phyloP scores from a whole-genome alignment of 1,139 yeast species.

The Sugiyamaella novakii region DNA sequence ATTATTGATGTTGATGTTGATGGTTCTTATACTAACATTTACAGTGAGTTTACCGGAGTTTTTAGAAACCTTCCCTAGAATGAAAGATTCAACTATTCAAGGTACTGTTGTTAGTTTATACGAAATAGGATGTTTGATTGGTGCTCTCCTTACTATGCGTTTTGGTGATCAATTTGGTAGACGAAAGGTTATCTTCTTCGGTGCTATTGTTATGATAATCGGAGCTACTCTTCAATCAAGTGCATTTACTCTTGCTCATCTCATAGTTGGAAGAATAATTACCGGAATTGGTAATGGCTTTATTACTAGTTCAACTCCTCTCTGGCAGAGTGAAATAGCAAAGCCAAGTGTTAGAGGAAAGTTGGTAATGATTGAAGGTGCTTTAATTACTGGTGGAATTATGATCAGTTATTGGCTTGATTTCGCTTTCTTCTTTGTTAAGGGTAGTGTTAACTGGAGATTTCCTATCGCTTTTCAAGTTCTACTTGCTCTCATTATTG shows the following conservation, averaged over 20 bases:
- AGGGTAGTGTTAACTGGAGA: constrained; percentile 53
- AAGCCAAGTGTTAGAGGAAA: constrained; percentile 69
- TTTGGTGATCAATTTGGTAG: constrained; percentile 69
- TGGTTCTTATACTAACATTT: background rate
- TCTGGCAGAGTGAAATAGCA: constrained; percentile 78
- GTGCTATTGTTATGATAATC: constrained; percentile 59
- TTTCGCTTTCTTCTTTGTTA: constrained; percentile 49
- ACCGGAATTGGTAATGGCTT: constrained; percentile 82
- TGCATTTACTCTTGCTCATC: constrained; percentile 64
- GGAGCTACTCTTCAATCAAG: constrained; percentile 68
- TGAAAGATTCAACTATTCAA: constrained; percentile 32
- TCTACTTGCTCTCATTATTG: constrained; percentile 48
- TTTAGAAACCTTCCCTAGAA: constrained; percentile 48
- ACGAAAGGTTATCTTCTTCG: constrained; percentile 61
- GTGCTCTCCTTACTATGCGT: constrained; percentile 62
- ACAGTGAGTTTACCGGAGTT: constrained; percentile 46
- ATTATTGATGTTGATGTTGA: background rate
- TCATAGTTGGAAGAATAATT: constrained; percentile 70
- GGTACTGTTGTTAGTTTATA: constrained; percentile 53
- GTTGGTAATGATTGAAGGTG: constrained; percentile 67
- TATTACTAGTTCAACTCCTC: constrained; percentile 72
- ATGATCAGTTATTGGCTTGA: constrained; percentile 72
- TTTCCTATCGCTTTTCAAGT: constrained; percentile 57
- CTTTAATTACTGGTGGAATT: constrained; percentile 70
- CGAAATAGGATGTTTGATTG: constrained; percentile 76